Conservation (phyloP, 176 grass and related monocot genomes). For the Guadua angustifolia region DNA sequence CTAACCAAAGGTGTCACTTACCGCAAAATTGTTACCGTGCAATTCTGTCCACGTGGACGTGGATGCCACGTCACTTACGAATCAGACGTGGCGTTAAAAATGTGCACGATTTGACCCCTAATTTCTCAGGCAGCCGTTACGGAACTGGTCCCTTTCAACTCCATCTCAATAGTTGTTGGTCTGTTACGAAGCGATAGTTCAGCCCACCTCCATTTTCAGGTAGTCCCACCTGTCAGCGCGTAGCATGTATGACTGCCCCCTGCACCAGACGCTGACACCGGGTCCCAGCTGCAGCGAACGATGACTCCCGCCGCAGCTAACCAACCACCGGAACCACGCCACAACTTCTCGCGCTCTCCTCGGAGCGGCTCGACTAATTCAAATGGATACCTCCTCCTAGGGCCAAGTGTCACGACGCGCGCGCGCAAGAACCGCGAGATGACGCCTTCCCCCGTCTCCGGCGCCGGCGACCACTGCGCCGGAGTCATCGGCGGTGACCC, state of each 20-base stretch:
- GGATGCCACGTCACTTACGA: too few species aligned
- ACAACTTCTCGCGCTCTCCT: neutral
- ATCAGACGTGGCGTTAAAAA: too few species aligned
- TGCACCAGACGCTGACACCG: neutral
- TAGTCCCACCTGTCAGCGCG: neutral
- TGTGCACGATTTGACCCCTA: too few species aligned
- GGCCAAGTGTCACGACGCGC: constrained; percentile 1
- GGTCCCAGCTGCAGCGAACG: neutral
- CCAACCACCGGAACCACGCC: neutral
- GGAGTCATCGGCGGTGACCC: neutral
- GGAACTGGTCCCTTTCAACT: too few species aligned
- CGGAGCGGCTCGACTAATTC: neutral
- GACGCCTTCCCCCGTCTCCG: neutral
- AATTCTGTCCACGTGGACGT: too few species aligned
- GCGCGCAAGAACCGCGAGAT: neutral
- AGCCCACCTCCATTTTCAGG: neutral
- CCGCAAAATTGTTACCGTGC: too few species aligned
- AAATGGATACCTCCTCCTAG: neutral
- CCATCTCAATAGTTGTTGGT: too few species aligned
- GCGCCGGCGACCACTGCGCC: neutral
- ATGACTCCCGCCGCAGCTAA: neutral
- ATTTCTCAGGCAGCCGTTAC: too few species aligned
- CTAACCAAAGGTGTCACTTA: too few species aligned
- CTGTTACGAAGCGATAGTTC: too few species aligned
- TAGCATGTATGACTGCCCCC: neutral